phyloP scores from a whole-genome alignment of 192 early-diverging fungal genomes.

The Gaertneriomyces semiglobifer region DNA sequence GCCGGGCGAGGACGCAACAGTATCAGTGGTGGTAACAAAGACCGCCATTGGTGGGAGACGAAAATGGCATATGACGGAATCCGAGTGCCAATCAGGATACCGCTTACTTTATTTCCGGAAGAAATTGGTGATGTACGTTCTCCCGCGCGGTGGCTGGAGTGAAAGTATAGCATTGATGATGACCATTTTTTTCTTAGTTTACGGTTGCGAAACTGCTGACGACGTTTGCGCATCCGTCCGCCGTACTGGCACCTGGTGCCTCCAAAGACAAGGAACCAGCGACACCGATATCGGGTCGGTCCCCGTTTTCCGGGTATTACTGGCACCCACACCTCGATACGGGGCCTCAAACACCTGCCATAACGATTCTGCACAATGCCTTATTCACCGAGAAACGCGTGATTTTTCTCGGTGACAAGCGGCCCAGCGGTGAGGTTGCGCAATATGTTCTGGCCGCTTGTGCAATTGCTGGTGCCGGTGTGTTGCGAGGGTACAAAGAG shows the following conservation, averaged over 20 bases:
- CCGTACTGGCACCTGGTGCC: not conserved
- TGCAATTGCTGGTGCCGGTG: constrained; percentile 84
- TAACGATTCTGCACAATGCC: constrained; percentile 85
- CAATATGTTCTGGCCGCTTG: constrained; percentile 89
- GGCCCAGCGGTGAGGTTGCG: constrained; percentile 87
- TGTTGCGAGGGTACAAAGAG: constrained; percentile 80
- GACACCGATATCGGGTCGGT: no score
- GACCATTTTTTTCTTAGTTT: constrained; percentile 12
- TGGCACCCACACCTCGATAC: constrained; percentile 89
- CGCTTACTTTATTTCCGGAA: constrained; percentile 78
- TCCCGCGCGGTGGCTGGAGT: no score
- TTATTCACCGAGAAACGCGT: constrained; percentile 89
- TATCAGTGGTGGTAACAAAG: constrained; percentile 54
- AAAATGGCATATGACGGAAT: constrained; percentile 80
- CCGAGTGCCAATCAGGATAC: constrained; percentile 76
- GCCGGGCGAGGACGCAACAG: no score
- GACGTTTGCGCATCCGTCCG: constrained; percentile 14
- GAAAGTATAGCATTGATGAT: not conserved
- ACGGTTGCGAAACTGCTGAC: constrained; percentile 31
- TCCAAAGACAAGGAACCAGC: not conserved
- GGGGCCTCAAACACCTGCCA: constrained; percentile 79
- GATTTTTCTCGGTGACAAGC: constrained; percentile 85
- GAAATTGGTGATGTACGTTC: constrained; percentile 84
- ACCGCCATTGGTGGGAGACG: constrained; percentile 84
- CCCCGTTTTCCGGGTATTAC: constrained; percentile 30